Evolutionary conservation across 805 yeast species (phyloP), one percentile per base, ranked within the genome.

Genomic region (Barnettozyma salicaria): DNA sequence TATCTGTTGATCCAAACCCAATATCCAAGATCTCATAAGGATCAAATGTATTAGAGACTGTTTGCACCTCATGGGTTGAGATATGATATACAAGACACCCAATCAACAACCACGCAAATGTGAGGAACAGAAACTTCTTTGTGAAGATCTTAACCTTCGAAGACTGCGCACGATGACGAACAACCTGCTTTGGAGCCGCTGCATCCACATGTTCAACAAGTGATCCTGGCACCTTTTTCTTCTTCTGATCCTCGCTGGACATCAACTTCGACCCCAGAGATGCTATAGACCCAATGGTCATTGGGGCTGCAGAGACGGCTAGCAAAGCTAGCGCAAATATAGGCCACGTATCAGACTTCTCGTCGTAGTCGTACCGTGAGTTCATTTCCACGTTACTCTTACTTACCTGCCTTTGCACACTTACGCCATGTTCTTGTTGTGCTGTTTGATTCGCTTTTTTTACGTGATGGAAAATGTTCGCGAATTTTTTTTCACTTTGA

Each of bases 11-110:
- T 24, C 79, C 67, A 30, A 71, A 68, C 17, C 82, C 68, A 24
- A 90, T 68, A 25, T 82, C 94, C 50, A 92, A 70, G 41, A 92
- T 74, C 41, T 80, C 84, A 68, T 89, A 90, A 1, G 98, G 98
- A 63, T 92, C 97, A 61, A 90, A 92, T 18, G 72, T 60, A 5
- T 68, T 69, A 23, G 59, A 50, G 32, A 65, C 56, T 66, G 48
- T 67, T 66, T 41, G 70, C 62, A 45, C 61, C 49, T 49, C 57
- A 40, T 58, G 39, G 34, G 56, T 37, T 43, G 43, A 14, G 43
- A 48, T 46, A 47, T 56, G 56, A 53, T 63, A 45, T 60, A 61
- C 26, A 50, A 39, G 42, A 71, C 70, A 56, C 37, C 67, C 70
- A 34, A 66, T 42, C 20, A 42, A 18, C 3, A 39, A 34, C 61